These are phyloP conservation scores for Solanum appendiculatum DNA, from an alignment of 257 asterid genomes.

Conservation along the genomic window DNA sequence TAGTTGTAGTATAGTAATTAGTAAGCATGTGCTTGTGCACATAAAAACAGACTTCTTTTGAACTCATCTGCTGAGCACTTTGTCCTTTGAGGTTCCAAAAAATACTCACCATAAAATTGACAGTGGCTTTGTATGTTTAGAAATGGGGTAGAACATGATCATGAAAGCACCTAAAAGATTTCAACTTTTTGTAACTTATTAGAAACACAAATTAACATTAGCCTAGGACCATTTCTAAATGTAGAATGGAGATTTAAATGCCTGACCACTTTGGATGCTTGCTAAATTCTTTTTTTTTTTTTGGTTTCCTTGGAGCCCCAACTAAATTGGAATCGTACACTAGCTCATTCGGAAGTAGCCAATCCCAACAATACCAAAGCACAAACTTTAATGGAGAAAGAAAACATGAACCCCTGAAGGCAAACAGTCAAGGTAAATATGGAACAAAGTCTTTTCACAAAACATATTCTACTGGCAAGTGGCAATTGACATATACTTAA, in stretches of 20 bases:
- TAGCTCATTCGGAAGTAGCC: no score
- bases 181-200: not conserved
- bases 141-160: not conserved
- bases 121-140: not conserved
- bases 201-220: not conserved
- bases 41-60: not conserved
- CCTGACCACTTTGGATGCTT: not conserved
- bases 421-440: not conserved
- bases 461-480: not conserved
- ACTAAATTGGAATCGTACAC: no score
- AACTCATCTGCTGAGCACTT: not conserved
- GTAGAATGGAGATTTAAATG: not conserved
- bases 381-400: not conserved
- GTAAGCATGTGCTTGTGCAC: not conserved
- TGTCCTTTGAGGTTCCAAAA: not conserved
- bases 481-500: not conserved
- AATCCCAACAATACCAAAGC: not conserved
- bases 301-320: not conserved
- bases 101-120: not conserved
- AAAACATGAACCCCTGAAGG: not conserved
- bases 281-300: no score
- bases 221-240: not conserved
- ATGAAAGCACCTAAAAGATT: not conserved
- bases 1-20: not conserved
- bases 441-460: not conserved